phyloP scores from a whole-genome alignment of 345 rosid species.

The Acer negundo region DNA sequence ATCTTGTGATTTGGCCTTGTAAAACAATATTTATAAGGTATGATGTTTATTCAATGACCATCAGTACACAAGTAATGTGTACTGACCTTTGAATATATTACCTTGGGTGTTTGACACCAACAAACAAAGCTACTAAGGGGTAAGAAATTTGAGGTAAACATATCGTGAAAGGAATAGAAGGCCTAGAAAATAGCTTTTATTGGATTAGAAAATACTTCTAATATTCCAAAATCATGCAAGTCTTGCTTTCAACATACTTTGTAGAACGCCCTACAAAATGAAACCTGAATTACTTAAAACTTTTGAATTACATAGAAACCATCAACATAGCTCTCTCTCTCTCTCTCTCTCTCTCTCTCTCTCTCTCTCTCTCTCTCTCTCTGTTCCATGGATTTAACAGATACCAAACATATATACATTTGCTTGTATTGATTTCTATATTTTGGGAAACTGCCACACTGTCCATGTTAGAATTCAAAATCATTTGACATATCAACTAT shows the following conservation, averaged over 20 bases:
- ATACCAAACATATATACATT: not conserved
- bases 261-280: not conserved
- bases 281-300: not conserved
- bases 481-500: not conserved
- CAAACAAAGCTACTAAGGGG: not conserved
- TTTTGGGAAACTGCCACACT: not conserved
- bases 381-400: not conserved
- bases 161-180: not conserved
- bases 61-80: not conserved
- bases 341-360: too few species aligned
- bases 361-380: not conserved
- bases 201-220: not conserved
- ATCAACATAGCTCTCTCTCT: not conserved
- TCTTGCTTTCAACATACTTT: not conserved
- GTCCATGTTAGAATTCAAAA: not conserved
- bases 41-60: not conserved
- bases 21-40: not conserved
- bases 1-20: not conserved
- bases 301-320: not conserved
- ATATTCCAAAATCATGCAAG: not conserved
- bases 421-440: not conserved
- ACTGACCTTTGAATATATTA: not conserved
- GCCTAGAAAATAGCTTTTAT: not conserved
- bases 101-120: not conserved
- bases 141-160: not conserved